Percentiles rank a stretch among this genome's conserved stretches.
These are phyloP conservation scores for Xylaria scruposa DNA, from an alignment of 495 filamentous ascomycete species.

Conservation along the genomic window DNA sequence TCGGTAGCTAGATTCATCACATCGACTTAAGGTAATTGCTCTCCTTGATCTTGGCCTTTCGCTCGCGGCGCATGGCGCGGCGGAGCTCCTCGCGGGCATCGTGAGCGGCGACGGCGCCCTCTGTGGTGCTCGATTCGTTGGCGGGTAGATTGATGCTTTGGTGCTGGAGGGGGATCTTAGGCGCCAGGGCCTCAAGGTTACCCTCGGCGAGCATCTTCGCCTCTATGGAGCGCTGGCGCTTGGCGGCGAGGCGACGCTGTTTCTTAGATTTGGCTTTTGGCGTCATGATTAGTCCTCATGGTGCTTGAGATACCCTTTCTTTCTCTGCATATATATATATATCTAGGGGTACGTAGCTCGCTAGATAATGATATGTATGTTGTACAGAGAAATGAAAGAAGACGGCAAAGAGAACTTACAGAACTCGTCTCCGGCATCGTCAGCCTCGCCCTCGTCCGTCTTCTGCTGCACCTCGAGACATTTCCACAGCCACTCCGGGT, in stretches of 20 bases:
- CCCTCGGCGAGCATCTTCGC: constrained; percentile 68
- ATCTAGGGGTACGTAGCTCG: neutral
- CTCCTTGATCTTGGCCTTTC: constrained; percentile 86
- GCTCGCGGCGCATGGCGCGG: constrained; percentile 72
- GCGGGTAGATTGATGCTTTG: constrained; percentile 83
- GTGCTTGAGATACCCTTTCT: neutral
- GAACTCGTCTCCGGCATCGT: constrained; percentile 67
- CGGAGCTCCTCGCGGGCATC: constrained; percentile 69
- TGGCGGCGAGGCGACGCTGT: constrained; percentile 70
- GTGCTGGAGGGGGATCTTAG: constrained; percentile 80
- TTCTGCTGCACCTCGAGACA: constrained; percentile 67
- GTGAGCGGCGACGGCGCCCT: constrained; percentile 63
- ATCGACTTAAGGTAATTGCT: constrained; percentile 89
- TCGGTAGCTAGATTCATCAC: constrained; percentile 45
- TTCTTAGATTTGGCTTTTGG: constrained; percentile 79
- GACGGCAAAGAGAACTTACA: constrained; percentile 63
- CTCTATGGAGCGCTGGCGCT: constrained; percentile 67
- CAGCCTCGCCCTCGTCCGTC: constrained; percentile 41
- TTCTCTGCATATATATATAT: neutral
- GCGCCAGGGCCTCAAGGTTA: constrained; percentile 67
- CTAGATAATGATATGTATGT: neutral
- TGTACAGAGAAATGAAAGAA: neutral
- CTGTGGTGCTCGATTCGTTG: constrained; percentile 62
- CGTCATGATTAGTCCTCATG: constrained; percentile 1
- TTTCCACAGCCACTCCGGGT: constrained; percentile 90